Percentiles rank a stretch among this genome's conserved stretches.
Conservation (phyloP, 495 filamentous ascomycete genomes). For the Hyaloscypha hepaticicola region DNA sequence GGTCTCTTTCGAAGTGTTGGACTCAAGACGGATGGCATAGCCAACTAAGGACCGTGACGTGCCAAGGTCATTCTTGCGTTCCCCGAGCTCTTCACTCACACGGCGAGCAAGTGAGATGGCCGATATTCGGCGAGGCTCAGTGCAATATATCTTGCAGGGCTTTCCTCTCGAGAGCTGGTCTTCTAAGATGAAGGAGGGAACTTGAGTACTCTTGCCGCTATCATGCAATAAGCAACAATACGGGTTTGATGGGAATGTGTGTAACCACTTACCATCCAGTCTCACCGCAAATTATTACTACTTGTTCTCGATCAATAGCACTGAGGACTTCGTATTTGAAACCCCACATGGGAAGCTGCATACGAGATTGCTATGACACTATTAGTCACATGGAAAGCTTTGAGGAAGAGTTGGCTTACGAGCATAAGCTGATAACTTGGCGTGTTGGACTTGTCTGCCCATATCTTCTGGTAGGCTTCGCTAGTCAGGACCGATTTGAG, state of each 20-base stretch:
- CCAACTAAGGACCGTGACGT: constrained; percentile 82
- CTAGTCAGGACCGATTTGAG: constrained; percentile 36
- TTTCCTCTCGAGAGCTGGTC: constrained; percentile 78
- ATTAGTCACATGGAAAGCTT: neutral
- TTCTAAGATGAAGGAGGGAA: constrained; percentile 88
- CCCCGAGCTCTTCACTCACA: constrained; percentile 92
- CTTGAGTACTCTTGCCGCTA: constrained; percentile 90
- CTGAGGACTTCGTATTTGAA: constrained; percentile 74
- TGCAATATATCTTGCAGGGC: constrained; percentile 89
- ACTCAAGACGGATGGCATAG: constrained; percentile 90
- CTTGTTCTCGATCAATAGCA: constrained; percentile 71
- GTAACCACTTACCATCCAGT: constrained; percentile 66
- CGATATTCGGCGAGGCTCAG: constrained; percentile 93
- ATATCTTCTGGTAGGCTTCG: constrained; percentile 60
- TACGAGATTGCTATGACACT: constrained; percentile 47
- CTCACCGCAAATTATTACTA: constrained; percentile 90
- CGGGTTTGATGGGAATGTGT: neutral
- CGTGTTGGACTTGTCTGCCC: constrained; percentile 65
- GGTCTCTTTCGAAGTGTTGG: constrained; percentile 75
- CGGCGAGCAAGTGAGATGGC: constrained; percentile 88
- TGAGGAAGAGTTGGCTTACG: constrained; percentile 11
- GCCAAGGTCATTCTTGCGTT: constrained; percentile 76
- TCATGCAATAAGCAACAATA: constrained; percentile 31
- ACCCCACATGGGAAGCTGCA: constrained; percentile 83
- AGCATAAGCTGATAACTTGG: constrained; percentile 60